phyloP scores from a whole-genome alignment of 208 protist genomes.

The Herpetomonas tarakana region DNA sequence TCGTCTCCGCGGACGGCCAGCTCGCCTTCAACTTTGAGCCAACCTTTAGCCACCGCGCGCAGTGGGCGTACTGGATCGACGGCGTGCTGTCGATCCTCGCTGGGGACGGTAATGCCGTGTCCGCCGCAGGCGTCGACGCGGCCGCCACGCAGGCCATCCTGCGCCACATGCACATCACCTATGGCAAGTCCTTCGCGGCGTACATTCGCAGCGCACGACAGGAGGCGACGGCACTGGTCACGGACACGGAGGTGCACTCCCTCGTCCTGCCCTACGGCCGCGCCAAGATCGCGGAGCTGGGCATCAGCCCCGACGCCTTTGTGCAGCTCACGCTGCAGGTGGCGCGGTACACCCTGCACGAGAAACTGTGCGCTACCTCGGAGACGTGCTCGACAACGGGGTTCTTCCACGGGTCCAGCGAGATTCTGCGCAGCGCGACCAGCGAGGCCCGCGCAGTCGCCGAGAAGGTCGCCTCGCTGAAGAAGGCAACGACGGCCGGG shows the following conservation, averaged over 20 bases:
- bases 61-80: conserved; percentile 83
- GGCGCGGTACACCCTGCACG: conserved; percentile 71
- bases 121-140: conserved; percentile 28
- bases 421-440: conserved; percentile 72
- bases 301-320: conserved; percentile 70
- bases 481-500: conserved; percentile 6
- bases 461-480: conserved; percentile 28
- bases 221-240: conserved; percentile 62
- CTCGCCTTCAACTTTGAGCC: conserved; percentile 89
- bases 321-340: conserved; percentile 88
- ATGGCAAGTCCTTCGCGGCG: conserved; percentile 74
- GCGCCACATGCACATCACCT: conserved; percentile 65
- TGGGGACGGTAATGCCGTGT: background rate
- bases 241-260: conserved; percentile 53
- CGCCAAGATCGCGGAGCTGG: conserved; percentile 33
- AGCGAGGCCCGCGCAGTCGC: conserved; percentile 56
- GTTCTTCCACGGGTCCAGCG: conserved; percentile 86
- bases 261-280: conserved; percentile 53
- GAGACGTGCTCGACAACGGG: conserved; percentile 51
- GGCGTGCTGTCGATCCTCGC: conserved; percentile 50
- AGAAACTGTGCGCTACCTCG: conserved; percentile 63
- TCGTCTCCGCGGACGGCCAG: conserved; percentile 81
- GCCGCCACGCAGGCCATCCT: conserved; percentile 28
- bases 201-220: conserved; percentile 76
- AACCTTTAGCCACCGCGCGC: conserved; percentile 64